A percentile compares a stretch with the other conserved stretches of the same genome.
These are phyloP conservation scores for Nicotiana tabacum DNA, from an alignment of 257 asterid genomes.

Conservation along the genomic window DNA sequence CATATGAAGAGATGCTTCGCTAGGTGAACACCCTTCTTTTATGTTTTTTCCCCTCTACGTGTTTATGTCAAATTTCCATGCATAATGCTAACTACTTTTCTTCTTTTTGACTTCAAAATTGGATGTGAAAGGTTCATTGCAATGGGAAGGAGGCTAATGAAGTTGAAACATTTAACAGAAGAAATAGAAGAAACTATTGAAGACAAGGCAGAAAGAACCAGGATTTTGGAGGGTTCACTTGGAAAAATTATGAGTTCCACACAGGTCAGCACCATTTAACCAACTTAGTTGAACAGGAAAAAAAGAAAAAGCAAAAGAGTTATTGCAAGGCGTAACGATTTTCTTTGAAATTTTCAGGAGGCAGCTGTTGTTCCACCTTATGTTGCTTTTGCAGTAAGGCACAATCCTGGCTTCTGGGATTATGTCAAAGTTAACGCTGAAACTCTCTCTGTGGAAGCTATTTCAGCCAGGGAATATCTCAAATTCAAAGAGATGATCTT, in stretches of 20 bases:
- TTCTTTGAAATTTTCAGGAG: constrained; percentile 42
- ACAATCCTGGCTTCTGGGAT: constrained; percentile 65
- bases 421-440: constrained; percentile 63
- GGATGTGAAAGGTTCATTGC: constrained; percentile 44
- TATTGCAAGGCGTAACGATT: neutral
- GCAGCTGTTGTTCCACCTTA: constrained; percentile 70
- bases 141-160: constrained; percentile 64
- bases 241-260: constrained; percentile 67
- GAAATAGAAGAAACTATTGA: constrained; percentile 66
- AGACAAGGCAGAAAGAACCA: constrained; percentile 58
- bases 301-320: neutral
- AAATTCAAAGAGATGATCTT: constrained; percentile 54
- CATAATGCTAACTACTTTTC: neutral
- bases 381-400: constrained; percentile 71
- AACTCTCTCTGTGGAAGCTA: constrained; percentile 41
- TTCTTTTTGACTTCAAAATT: neutral
- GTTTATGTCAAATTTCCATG: neutral
- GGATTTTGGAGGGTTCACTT: constrained; percentile 58
- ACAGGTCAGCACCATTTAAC: constrained; percentile 35
- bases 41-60: neutral
- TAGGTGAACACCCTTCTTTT: constrained; percentile 33
- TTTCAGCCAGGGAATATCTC: constrained; percentile 55
- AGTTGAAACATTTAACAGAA: constrained; percentile 51
- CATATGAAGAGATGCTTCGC: constrained; percentile 72
- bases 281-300: no score